These are phyloP conservation scores for Calonectria fujianensis DNA, from an alignment of 2,329 filamentous ascomycete genomes.

Conservation along the genomic window DNA sequence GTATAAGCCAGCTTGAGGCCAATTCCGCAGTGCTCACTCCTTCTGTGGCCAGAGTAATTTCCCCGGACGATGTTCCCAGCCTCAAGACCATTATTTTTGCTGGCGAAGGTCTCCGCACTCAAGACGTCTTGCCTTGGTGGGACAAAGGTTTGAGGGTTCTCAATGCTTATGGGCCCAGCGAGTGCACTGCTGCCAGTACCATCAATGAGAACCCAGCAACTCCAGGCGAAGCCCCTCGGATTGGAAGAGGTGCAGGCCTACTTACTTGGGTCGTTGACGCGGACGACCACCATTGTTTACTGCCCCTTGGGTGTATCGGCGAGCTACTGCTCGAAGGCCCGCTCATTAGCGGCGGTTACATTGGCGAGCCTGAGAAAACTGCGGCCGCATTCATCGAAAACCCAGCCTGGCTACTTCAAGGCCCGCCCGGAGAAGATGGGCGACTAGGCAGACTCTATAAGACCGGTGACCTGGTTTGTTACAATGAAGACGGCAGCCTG, in stretches of 20 bases:
- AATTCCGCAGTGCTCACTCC: not conserved
- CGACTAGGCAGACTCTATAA: conserved; percentile 59
- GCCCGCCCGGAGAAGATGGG: not conserved
- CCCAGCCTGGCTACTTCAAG: conserved; percentile 22
- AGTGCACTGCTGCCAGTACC: conserved; percentile 28
- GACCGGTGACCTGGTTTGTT: conserved; percentile 68
- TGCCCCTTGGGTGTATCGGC: conserved; percentile 31
- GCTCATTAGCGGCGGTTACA: not conserved
- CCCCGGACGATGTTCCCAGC: not conserved
- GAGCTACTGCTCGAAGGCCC: conserved; percentile 38
- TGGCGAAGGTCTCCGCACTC: not conserved
- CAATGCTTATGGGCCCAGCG: conserved; percentile 47
- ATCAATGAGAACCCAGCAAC: not conserved
- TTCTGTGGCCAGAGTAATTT: not conserved
- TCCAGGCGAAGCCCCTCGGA: not conserved
- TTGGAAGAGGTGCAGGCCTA: conserved; percentile 25
- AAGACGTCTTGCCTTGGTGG: conserved; percentile 38
- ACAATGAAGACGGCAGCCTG: conserved; percentile 63
- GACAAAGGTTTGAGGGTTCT: conserved; percentile 19
- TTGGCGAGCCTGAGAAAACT: conserved; percentile 2
- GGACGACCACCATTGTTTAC: conserved; percentile 21
- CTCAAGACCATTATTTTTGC: not conserved
- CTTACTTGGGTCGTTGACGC: conserved; percentile 34
- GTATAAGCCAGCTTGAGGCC: not conserved
- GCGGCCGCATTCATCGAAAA: not conserved